phyloP scores from a whole-genome alignment of 257 asterid species.

The Vinca minor region DNA sequence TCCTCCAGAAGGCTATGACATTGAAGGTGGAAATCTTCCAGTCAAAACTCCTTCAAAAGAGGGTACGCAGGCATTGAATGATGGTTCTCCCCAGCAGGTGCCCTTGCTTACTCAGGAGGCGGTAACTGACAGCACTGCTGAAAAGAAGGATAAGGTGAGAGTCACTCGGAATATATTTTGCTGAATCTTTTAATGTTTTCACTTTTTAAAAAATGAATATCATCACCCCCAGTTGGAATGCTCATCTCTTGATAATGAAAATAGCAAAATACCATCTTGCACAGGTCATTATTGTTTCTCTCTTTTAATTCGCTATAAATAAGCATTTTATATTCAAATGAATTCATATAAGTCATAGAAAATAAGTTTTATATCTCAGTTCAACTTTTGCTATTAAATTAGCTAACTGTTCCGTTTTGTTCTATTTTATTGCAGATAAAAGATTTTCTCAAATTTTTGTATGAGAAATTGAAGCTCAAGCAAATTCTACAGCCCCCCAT shows the following conservation, averaged over 20 bases:
- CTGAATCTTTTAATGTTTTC: neutral
- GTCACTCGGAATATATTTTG: neutral
- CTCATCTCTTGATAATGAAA: neutral
- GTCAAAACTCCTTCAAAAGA: conserved; percentile 35
- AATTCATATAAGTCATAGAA: neutral
- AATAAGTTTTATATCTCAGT: neutral
- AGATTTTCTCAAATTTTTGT: conserved; percentile 50
- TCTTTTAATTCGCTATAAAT: neutral
- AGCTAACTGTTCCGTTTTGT: neutral
- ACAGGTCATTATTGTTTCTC: neutral
- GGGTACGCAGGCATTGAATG: conserved; percentile 25
- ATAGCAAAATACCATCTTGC: neutral
- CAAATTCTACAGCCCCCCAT: conserved; percentile 94
- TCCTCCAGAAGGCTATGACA: conserved; percentile 80
- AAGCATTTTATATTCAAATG: neutral
- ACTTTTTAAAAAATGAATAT: too few relatives aligned
- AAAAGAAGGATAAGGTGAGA: conserved; percentile 46
- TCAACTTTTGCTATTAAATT: neutral
- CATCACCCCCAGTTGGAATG: neutral
- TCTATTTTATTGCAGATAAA: conserved; percentile 46
- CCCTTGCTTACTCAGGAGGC: conserved; percentile 58
- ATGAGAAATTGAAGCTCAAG: conserved; percentile 86
- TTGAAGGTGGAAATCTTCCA: conserved; percentile 40
- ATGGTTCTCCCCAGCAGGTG: conserved; percentile 44
- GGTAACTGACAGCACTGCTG: conserved; percentile 30